These are phyloP conservation scores for Neocatenulostroma microsporum DNA, from an alignment of 2,329 filamentous ascomycete species.

Conservation along the genomic window DNA sequence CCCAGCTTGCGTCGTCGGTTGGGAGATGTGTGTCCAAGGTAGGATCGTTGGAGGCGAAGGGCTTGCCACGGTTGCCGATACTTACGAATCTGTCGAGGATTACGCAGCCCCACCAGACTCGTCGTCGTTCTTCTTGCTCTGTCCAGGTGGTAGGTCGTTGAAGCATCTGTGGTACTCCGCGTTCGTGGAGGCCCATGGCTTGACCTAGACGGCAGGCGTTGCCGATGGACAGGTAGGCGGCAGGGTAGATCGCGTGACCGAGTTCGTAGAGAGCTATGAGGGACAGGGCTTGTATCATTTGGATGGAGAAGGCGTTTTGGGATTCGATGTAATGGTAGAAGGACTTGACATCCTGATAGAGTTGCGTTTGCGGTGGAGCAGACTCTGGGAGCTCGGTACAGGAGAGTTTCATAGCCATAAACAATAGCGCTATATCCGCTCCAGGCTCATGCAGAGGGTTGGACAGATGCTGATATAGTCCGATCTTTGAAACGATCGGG, in stretches of 20 bases:
- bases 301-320: constrained; percentile 37
- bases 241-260: constrained; percentile 45
- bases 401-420: constrained; percentile 43
- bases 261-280: constrained; percentile 44
- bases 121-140: constrained; percentile 40
- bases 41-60: constrained; percentile 20
- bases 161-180: constrained; percentile 32
- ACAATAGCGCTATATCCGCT: constrained; percentile 41
- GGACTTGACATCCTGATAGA: constrained; percentile 40
- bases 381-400: constrained; percentile 32
- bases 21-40: constrained; percentile 26
- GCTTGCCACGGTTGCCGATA: constrained; percentile 20
- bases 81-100: constrained; percentile 37
- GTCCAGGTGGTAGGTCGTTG: constrained; percentile 38
- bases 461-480: constrained; percentile 34
- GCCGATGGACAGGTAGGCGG: constrained; percentile 43
- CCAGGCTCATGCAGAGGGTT: constrained; percentile 39
- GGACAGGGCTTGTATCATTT: constrained; percentile 40
- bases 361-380: constrained; percentile 28
- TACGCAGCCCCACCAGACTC: constrained; percentile 45
- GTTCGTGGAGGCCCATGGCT: constrained; percentile 38
- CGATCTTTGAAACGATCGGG: constrained; percentile 42
- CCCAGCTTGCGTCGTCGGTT: constrained; percentile 37
- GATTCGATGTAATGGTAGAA: constrained; percentile 37
- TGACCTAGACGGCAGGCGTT: constrained; percentile 40